phyloP scores from a whole-genome alignment of 2,329 filamentous ascomycete species.

The Zarea fungicola region DNA sequence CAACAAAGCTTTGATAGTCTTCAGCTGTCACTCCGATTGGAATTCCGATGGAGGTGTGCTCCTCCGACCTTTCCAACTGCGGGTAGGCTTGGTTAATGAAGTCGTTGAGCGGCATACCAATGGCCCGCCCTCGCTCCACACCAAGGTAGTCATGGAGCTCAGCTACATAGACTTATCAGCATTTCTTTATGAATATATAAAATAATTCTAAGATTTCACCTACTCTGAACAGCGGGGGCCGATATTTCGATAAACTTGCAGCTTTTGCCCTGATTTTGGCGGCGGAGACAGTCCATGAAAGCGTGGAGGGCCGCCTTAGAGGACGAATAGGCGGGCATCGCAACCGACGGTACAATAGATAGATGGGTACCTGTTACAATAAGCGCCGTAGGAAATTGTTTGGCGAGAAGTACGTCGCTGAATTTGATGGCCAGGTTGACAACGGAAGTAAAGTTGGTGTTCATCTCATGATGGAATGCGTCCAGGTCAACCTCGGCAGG shows the following conservation, averaged over 20 bases:
- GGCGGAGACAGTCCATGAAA: constrained; percentile 18
- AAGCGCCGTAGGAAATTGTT: constrained; percentile 13
- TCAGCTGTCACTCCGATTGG: neutral
- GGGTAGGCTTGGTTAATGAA: constrained; percentile 43
- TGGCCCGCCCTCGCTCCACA: constrained; percentile 5
- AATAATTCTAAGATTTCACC: neutral
- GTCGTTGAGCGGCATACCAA: constrained; percentile 29
- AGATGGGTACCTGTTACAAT: constrained; percentile 19
- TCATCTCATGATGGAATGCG: constrained; percentile 19
- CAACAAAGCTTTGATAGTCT: constrained; percentile 7
- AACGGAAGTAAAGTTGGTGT: constrained; percentile 18
- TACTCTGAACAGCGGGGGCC: constrained; percentile 20
- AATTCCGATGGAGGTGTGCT: constrained; percentile 23
- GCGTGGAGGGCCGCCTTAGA: constrained; percentile 20
- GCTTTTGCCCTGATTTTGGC: constrained; percentile 15
- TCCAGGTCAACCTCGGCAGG: constrained; percentile 22
- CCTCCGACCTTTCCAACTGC: constrained; percentile 34
- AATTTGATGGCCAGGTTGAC: constrained; percentile 20
- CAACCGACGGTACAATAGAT: constrained; percentile 15
- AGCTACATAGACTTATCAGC: constrained; percentile 1
- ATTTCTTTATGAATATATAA: neutral
- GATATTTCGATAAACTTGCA: constrained; percentile 18
- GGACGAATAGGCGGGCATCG: constrained; percentile 17
- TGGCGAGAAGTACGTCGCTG: constrained; percentile 15
- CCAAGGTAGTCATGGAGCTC: constrained; percentile 17